These are phyloP conservation scores for Mortierella sp. DNA, from an alignment of 371 early-diverging fungal genomes.

Conservation along the genomic window DNA sequence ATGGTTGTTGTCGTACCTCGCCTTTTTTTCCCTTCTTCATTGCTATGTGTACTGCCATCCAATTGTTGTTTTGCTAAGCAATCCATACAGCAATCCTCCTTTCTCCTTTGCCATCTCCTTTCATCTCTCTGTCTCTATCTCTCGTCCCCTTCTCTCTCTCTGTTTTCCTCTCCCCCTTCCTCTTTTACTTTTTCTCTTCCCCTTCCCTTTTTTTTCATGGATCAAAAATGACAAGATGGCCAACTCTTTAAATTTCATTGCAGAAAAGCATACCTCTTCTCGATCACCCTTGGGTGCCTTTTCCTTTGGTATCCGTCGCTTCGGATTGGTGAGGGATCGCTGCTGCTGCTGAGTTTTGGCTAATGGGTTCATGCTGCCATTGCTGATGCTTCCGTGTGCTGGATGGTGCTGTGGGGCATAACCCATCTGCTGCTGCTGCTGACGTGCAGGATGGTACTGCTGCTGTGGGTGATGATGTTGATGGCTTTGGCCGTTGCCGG, in stretches of 20 bases:
- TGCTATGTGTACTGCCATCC: neutral
- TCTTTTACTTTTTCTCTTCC: neutral
- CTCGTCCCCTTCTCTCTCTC: neutral
- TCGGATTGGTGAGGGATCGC: neutral
- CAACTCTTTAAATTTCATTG: neutral
- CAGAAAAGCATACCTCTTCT: constrained; percentile 42
- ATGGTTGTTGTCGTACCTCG: neutral
- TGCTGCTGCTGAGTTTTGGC: neutral
- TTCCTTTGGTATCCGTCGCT: constrained; percentile 39
- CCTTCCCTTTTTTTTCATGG: neutral
- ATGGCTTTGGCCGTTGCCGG: neutral
- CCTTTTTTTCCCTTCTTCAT: neutral
- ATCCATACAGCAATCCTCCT: neutral
- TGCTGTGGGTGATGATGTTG: neutral
- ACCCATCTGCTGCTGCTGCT: constrained; percentile 5
- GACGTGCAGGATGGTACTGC: neutral
- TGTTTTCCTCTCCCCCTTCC: neutral
- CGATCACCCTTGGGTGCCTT: constrained; percentile 47
- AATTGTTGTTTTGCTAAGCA: constrained; percentile 1
- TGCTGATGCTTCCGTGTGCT: neutral
- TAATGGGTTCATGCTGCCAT: neutral
- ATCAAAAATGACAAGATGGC: neutral
- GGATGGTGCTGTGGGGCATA: constrained; percentile 27
- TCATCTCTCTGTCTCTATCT: neutral
- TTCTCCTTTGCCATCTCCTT: neutral